These are phyloP conservation scores for Hypoxylon sp. DNA, from an alignment of 2,329 filamentous ascomycete genomes.

Conservation along the genomic window DNA sequence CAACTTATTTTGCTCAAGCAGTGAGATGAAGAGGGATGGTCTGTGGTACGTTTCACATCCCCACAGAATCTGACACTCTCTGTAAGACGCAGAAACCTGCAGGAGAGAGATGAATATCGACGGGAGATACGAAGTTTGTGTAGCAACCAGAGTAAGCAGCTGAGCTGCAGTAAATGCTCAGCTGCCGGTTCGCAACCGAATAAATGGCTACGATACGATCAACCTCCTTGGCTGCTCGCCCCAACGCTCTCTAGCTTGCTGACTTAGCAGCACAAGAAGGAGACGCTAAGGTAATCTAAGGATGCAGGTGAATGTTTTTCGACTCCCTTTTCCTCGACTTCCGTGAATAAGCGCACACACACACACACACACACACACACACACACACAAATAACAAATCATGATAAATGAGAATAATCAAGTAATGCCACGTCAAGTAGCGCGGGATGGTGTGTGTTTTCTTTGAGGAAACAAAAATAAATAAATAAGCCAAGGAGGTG, in stretches of 20 bases:
- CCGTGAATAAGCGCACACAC: constrained; percentile 35
- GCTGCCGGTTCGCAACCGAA: constrained; percentile 17
- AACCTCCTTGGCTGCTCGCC: constrained; percentile 2
- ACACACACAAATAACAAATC: too few species aligned
- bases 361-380: too few species aligned
- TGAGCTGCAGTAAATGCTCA: constrained; percentile 25
- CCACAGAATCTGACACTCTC: constrained; percentile 37
- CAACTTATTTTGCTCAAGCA: constrained; percentile 7
- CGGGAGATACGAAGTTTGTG: constrained; percentile 17
- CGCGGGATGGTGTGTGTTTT: constrained; percentile 20
- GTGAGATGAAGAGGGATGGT: constrained; percentile 15
- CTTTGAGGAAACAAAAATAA: too few species aligned
- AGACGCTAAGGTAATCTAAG: constrained; percentile 3
- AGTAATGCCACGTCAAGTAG: constrained; percentile 36
- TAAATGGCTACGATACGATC: constrained; percentile 15
- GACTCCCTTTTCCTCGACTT: not conserved
- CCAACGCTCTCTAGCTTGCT: not conserved
- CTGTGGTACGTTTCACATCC: constrained; percentile 37
- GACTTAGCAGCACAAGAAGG: constrained; percentile 7
- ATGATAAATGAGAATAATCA: constrained; percentile 20
- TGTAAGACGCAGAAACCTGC: constrained; percentile 28
- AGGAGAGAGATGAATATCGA: constrained; percentile 31
- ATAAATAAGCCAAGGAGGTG: constrained; percentile 24
- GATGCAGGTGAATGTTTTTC: constrained; percentile 6
- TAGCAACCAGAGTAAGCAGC: constrained; percentile 32